Base-by-base conservation (phyloP, 306 rosid species). In the Inga oerstediana region DNA sequence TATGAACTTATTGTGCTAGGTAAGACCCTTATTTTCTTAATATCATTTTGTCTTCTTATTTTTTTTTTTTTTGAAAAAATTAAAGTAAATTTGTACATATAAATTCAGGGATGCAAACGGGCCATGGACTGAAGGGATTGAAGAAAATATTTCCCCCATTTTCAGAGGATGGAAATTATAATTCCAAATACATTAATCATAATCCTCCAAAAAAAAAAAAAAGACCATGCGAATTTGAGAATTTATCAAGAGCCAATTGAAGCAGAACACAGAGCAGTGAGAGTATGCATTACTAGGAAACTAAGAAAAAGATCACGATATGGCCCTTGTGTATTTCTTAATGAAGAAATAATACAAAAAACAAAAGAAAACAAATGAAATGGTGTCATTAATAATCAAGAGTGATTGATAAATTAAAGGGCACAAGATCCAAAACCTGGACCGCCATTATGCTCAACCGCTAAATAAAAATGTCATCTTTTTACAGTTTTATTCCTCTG, bases 381-480 rank as follows among this genome's bases (percentile, higher is more conserved):
- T 6, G 14, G 51, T 41, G 34, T 70, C 43, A 43, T 24, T 43
- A 70, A 43, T 24, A 24, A 24, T 30, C 76, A 78, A 80, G 39
- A 62, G 44, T 72, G 34, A 77, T 8, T 82, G 84, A 80, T 77
- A 79, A 82, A 75, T 75, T 61, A 85, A 83, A 81, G 79, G 97
- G 89, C 91, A 84, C 94, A 86, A 48, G 98, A 94, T 94, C 98
- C 97, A 80, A 93, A 93, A 92, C 74, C 85, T 82, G 87, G 84
- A 32, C 80, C 81, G 86, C 88, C 85, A 84, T 78, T 85, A 82
- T 82, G 4, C 41, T 52, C 16, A 85, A 87, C 75, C 72, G 83
- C 81, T 80, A 59, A 59, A 59, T 59, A 59, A 84, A 78, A 78
- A 45, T 75, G 52, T 75, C 86, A 80, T 85, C 84, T 76, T 86